A percentile compares a stretch with the other conserved stretches of the same genome.
Evolutionary conservation across 2,329 filamentous ascomycete genomes (phyloP).

Genomic region (Epichloe glyceriae): DNA sequence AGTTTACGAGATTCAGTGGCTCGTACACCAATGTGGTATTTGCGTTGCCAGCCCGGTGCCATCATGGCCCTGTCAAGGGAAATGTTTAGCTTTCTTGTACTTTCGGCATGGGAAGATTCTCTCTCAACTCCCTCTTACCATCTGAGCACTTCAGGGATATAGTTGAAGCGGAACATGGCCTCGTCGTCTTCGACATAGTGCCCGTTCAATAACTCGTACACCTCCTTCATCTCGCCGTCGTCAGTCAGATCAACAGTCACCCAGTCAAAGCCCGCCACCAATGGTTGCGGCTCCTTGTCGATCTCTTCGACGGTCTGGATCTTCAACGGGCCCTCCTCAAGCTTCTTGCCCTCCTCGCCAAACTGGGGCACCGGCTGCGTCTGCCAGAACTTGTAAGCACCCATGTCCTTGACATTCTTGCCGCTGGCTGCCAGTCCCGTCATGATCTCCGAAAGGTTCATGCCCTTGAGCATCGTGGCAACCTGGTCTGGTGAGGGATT

Average conservation of each 20-base stretch:
- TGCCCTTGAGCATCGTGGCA: conserved; percentile 43
- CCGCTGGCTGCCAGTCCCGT: conserved; percentile 62
- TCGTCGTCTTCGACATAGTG: conserved; percentile 98
- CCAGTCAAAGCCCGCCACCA: conserved; percentile 87
- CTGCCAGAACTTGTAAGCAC: conserved; percentile 95
- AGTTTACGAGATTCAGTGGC: conserved; percentile 72
- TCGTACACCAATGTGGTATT: conserved; percentile 92
- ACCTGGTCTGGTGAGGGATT: conserved; percentile 28
- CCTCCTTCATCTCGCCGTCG: conserved; percentile 68
- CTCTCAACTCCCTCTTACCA: conserved; percentile 44
- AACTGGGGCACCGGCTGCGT: conserved; percentile 92
- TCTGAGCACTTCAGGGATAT: conserved; percentile 75
- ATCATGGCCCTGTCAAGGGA: conserved; percentile 61
- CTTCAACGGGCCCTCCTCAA: conserved; percentile 74
- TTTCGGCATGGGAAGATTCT: no score
- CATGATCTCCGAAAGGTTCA: conserved; percentile 60
- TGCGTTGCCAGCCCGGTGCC: conserved; percentile 82
- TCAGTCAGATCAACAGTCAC: conserved; percentile 75
- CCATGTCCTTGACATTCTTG: conserved; percentile 94
- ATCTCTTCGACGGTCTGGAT: conserved; percentile 67
- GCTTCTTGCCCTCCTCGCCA: conserved; percentile 39
- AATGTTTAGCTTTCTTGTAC: neutral
- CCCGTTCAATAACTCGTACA: conserved; percentile 80
- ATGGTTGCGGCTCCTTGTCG: conserved; percentile 58
- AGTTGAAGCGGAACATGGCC: conserved; percentile 96